Evolutionary conservation across 139 green algal genomes (phyloP).

Genomic region (Asterochloris sp.): DNA sequence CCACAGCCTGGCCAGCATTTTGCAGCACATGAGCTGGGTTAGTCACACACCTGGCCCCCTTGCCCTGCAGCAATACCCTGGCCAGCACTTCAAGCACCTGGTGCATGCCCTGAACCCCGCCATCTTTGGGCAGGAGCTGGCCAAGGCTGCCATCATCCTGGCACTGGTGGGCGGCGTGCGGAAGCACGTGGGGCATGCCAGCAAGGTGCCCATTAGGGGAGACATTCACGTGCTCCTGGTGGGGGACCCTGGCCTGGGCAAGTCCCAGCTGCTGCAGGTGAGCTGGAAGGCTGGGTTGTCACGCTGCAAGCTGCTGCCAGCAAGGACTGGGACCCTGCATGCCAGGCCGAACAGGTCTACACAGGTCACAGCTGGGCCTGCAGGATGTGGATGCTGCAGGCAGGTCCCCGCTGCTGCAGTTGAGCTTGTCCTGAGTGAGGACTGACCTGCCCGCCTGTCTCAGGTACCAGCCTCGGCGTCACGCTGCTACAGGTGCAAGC

Average conservation of each 20-base stretch:
- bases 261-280: constrained; percentile 88
- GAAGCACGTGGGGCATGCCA: constrained; percentile 39
- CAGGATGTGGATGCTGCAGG: too few species aligned
- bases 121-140: constrained; percentile 88
- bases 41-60: background rate
- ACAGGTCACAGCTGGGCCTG: too few species aligned
- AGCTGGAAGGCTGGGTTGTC: background rate
- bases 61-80: constrained; percentile 44
- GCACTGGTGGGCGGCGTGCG: constrained; percentile 82
- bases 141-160: constrained; percentile 90
- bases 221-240: constrained; percentile 87
- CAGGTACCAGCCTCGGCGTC: too few species aligned
- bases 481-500: too few species aligned
- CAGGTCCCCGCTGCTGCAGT: too few species aligned
- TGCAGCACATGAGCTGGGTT: background rate
- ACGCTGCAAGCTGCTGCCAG: too few species aligned
- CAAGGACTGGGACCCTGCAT: too few species aligned
- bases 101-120: constrained; percentile 79
- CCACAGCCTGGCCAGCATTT: background rate
- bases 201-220: constrained; percentile 55
- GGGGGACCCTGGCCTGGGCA: constrained; percentile 85
- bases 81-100: constrained; percentile 71
- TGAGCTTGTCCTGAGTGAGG: too few species aligned
- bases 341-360: too few species aligned
- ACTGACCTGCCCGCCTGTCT: too few species aligned